A percentile compares a stretch with the other conserved stretches of the same genome.
phyloP scores from a whole-genome alignment of 2,329 filamentous ascomycete species.

The Colletotrichum sidae region DNA sequence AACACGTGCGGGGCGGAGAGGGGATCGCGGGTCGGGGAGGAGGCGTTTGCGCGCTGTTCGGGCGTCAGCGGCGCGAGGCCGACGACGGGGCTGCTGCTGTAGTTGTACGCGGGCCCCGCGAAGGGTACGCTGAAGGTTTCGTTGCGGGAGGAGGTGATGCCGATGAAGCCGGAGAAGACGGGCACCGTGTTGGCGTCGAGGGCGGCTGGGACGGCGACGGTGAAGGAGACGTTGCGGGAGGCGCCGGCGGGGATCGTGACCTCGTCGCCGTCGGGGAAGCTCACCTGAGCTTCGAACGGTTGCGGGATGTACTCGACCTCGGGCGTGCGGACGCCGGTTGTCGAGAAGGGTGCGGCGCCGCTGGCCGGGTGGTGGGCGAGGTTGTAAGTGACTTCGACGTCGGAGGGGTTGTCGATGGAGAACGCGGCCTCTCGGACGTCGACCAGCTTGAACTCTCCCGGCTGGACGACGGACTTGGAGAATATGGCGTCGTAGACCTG shows the following conservation, averaged over 20 bases:
- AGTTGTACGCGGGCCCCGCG: constrained; percentile 51
- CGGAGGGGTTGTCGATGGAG: constrained; percentile 65
- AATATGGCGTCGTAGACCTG: constrained; percentile 29
- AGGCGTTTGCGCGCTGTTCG: background rate
- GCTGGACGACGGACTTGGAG: constrained; percentile 51
- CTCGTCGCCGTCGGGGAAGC: constrained; percentile 49
- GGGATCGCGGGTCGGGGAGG: constrained; percentile 3
- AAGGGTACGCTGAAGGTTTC: constrained; percentile 52
- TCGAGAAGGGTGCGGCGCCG: constrained; percentile 64
- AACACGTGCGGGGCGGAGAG: constrained; percentile 28
- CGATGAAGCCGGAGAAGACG: constrained; percentile 56
- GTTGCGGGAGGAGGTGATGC: constrained; percentile 49
- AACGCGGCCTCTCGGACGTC: constrained; percentile 64
- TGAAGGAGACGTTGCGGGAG: constrained; percentile 57
- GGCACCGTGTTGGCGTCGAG: constrained; percentile 50
- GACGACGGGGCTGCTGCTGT: constrained; percentile 49
- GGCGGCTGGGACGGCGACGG: constrained; percentile 52
- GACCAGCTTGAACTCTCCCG: constrained; percentile 72
- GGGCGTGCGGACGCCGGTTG: constrained; percentile 10
- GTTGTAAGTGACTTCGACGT: constrained; percentile 60
- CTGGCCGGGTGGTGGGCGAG: constrained; percentile 62
- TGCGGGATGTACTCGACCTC: constrained; percentile 27
- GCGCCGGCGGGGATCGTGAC: constrained; percentile 56
- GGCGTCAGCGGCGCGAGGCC: background rate
- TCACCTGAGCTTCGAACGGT: constrained; percentile 57